Evolutionary conservation across 2,329 filamentous ascomycete species (phyloP).

Genomic region (Fusarium tanahbumbuense): DNA sequence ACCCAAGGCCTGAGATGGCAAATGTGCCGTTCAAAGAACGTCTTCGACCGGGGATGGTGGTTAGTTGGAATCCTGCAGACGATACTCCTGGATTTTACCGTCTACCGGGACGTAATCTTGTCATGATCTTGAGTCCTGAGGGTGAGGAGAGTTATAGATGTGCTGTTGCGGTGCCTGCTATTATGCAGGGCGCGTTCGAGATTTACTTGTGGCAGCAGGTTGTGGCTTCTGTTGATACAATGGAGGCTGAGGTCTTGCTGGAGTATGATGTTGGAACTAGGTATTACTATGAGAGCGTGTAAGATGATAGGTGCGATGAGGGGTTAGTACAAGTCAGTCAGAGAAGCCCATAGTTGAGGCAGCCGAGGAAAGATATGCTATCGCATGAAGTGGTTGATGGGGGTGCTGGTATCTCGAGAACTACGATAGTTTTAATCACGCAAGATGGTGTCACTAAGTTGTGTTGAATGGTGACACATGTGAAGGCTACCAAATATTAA

Average conservation of each 20-base stretch:
- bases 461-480: neutral
- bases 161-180: conserved; percentile 51
- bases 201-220: conserved; percentile 55
- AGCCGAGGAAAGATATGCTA: neutral
- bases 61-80: conserved; percentile 48
- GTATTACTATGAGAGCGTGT: conserved; percentile 54
- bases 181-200: conserved; percentile 54
- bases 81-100: conserved; percentile 28
- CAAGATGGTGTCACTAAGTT: neutral
- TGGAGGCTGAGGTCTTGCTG: conserved; percentile 56
- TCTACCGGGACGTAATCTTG: conserved; percentile 44
- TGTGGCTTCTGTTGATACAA: conserved; percentile 49
- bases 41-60: conserved; percentile 57
- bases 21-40: conserved; percentile 53
- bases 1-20: conserved; percentile 42
- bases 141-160: conserved; percentile 50
- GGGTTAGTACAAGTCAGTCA: neutral
- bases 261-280: conserved; percentile 58
- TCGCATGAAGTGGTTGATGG: neutral
- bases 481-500: neutral
- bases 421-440: neutral
- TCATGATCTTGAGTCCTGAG: conserved; percentile 50
- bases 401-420: neutral
- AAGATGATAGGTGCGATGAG: neutral
- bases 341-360: neutral